Conservation (phyloP, 345 rosid species). For the Salix viminalis region DNA sequence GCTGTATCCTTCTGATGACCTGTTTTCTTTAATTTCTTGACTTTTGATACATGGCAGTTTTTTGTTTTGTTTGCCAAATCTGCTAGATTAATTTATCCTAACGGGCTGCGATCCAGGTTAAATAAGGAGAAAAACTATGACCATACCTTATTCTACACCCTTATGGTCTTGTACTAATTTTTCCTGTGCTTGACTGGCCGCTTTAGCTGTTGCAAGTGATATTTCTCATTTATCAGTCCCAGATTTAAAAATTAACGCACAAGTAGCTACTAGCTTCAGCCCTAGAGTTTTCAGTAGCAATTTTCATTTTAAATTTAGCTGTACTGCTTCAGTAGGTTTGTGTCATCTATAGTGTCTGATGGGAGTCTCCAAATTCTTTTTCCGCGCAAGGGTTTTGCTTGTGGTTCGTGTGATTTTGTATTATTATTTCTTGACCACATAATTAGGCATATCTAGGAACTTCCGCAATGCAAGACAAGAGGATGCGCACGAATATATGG, state of each 20-base stretch:
- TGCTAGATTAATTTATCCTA: not conserved
- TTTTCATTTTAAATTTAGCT: not conserved
- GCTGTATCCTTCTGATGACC: constrained; percentile 59
- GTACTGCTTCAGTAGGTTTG: not conserved
- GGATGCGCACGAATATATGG: constrained; percentile 98
- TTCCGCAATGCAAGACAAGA: constrained; percentile 79
- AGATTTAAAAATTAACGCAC: not conserved
- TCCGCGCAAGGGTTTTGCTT: not conserved
- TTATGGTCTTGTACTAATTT: not conserved
- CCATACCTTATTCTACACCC: not conserved
- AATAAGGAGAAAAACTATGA: not conserved
- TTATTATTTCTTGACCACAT: constrained; percentile 40
- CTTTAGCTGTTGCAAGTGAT: not conserved
- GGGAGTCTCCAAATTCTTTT: not conserved
- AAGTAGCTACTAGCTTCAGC: not conserved
- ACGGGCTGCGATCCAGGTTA: not conserved
- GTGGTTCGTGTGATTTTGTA: not conserved
- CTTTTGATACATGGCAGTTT: not conserved
- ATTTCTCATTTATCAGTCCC: not conserved
- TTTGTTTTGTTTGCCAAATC: not conserved
- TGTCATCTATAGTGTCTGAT: not conserved
- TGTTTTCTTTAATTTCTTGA: not conserved
- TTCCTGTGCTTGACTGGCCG: not conserved
- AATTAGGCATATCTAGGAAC: constrained; percentile 78
- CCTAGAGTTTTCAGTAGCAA: no score